Conservation (phyloP, 202 grass and related monocot species). For the Carex sylvatica region DNA sequence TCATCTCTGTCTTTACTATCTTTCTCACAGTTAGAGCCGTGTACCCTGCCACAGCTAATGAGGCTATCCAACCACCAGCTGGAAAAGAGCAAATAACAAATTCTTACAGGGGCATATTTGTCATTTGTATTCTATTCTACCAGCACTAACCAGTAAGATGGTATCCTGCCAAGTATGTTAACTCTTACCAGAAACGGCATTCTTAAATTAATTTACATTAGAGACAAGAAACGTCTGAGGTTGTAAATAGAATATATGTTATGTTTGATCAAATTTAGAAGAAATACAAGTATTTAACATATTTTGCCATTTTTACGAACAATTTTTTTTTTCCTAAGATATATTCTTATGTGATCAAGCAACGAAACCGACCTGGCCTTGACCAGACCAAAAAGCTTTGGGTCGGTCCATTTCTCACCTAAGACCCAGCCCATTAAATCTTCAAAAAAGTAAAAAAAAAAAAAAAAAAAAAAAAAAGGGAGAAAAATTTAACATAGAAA, state of each 20-base stretch:
- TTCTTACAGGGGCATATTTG: not conserved
- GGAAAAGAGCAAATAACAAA: not conserved
- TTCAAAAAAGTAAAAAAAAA: not conserved
- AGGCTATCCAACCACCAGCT: conserved; percentile 83
- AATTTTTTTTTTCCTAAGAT: not conserved
- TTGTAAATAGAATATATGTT: not conserved
- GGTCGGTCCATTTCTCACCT: not conserved
- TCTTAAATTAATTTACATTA: not conserved
- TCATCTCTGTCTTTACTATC: conserved; percentile 72
- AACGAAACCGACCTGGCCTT: not conserved
- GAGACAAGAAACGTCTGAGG: not conserved
- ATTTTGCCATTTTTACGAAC: not conserved
- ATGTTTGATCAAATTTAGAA: not conserved
- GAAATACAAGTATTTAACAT: not conserved
- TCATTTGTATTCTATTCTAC: conserved; percentile 1
- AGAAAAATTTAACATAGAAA: not conserved
- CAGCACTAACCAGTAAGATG: not conserved
- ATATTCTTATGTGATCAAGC: not conserved
- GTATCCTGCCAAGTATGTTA: not conserved
- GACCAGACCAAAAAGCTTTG: not conserved
- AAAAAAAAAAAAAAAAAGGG: not conserved
- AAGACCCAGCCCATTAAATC: not conserved
- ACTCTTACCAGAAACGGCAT: not conserved
- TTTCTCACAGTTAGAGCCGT: conserved; percentile 62
- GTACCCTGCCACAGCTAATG: conserved; percentile 74